Conservation (phyloP, 441 rosid genomes). For the Aquilaria agallochum region DNA sequence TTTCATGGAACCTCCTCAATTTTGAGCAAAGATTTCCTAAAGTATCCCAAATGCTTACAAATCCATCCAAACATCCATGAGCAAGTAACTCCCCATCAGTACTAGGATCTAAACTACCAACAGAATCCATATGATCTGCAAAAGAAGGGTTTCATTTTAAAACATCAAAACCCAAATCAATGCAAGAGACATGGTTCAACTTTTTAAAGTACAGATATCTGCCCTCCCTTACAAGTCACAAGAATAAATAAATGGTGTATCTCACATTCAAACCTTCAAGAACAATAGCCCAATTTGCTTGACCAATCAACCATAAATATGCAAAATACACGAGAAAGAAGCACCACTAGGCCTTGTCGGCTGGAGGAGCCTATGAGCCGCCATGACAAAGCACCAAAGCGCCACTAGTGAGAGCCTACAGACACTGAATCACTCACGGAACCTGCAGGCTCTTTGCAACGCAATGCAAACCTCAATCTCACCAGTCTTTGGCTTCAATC, state of each 20-base stretch:
- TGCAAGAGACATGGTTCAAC: background rate
- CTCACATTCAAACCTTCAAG: constrained; percentile 37
- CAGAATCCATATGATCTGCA: constrained; percentile 86
- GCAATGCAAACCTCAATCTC: too few relatives aligned
- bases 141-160: constrained; percentile 1
- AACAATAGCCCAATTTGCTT: constrained; percentile 82
- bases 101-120: constrained; percentile 71
- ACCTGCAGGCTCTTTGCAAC: too few relatives aligned
- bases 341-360: too few relatives aligned
- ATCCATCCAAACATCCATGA: constrained; percentile 71
- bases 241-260: constrained; percentile 1
- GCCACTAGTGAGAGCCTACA: too few relatives aligned
- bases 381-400: too few relatives aligned
- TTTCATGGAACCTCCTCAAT: constrained; percentile 51
- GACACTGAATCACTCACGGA: too few relatives aligned
- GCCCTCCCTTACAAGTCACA: too few relatives aligned
- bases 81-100: constrained; percentile 69
- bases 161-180: constrained; percentile 1
- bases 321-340: constrained; percentile 10
- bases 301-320: constrained; percentile 84
- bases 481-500: too few relatives aligned
- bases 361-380: too few relatives aligned
- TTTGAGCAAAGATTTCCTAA: constrained; percentile 40
- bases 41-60: constrained; percentile 63
- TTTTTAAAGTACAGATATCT: background rate